phyloP scores from a whole-genome alignment of 208 protist genomes.

The Acanthamoeba triangularis region DNA sequence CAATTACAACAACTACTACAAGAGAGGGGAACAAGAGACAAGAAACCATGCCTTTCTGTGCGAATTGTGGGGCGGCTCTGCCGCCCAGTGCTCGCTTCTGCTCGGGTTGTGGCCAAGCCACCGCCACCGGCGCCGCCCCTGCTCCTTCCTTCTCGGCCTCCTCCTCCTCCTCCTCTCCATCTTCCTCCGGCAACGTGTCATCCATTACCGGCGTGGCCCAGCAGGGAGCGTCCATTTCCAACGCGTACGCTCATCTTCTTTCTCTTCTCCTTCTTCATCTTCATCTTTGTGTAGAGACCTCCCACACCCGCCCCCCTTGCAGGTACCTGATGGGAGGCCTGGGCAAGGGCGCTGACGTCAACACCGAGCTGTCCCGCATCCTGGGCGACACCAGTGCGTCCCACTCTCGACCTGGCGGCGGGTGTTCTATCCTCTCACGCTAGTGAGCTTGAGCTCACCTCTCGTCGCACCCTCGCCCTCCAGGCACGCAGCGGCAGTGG shows the following conservation, averaged over 20 bases:
- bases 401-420: no score
- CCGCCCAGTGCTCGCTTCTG: constrained; percentile 8
- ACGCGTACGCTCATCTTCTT: background rate
- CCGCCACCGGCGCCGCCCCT: background rate
- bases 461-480: background rate
- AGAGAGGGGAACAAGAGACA: background rate
- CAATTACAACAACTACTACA: no score
- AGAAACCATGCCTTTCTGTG: constrained; percentile 4
- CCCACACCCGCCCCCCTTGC: background rate
- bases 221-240: constrained; percentile 8
- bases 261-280: background rate
- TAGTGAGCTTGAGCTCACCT: background rate
- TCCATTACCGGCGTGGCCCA: constrained; percentile 15
- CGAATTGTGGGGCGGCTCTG: background rate
- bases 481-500: constrained; percentile 35
- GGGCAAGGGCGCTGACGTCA: constrained; percentile 29
- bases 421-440: background rate
- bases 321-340: constrained; percentile 33
- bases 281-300: background rate
- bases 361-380: background rate
- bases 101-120: background rate
- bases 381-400: constrained; percentile 34
- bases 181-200: background rate
- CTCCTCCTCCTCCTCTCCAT: no score
- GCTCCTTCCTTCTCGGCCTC: background rate